Evolutionary conservation across 1,139 yeast genomes (phyloP).

Genomic region (Candida sp.): DNA sequence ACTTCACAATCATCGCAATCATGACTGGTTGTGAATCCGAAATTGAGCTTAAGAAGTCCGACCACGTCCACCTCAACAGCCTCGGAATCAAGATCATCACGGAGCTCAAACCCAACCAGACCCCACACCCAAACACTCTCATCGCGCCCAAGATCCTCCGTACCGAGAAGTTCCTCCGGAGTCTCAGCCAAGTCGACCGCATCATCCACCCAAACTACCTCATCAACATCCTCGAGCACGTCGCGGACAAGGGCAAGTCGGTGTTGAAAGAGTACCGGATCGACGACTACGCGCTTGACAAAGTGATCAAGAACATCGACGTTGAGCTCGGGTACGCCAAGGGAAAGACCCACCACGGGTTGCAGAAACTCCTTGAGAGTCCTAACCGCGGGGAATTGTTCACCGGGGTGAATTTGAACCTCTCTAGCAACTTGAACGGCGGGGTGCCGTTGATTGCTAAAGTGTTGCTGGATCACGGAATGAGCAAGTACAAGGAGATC

Average conservation of each 20-base stretch:
- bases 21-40: conserved; percentile 67
- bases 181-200: conserved; percentile 36
- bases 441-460: conserved; percentile 64
- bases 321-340: conserved; percentile 32
- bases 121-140: conserved; percentile 42
- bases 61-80: conserved; percentile 25
- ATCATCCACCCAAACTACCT: conserved; percentile 55
- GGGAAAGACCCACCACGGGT: conserved; percentile 20
- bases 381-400: conserved; percentile 44
- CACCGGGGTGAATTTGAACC: conserved; percentile 50
- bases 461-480: conserved; percentile 72
- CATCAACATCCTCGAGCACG: conserved; percentile 37
- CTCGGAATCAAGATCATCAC: conserved; percentile 48
- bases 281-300: conserved; percentile 40
- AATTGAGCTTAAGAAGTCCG: conserved; percentile 40
- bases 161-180: conserved; percentile 80
- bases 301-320: conserved; percentile 32
- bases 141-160: conserved; percentile 82
- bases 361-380: conserved; percentile 23
- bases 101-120: conserved; percentile 27
- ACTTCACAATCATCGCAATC: conserved; percentile 43
- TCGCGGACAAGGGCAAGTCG: conserved; percentile 5
- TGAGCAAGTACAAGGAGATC: conserved; percentile 36
- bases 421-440: conserved; percentile 70
- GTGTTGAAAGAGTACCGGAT: conserved; percentile 24